These are phyloP conservation scores for Pholiota molesta DNA, from an alignment of 768 basidiomycete species.

Conservation along the genomic window DNA sequence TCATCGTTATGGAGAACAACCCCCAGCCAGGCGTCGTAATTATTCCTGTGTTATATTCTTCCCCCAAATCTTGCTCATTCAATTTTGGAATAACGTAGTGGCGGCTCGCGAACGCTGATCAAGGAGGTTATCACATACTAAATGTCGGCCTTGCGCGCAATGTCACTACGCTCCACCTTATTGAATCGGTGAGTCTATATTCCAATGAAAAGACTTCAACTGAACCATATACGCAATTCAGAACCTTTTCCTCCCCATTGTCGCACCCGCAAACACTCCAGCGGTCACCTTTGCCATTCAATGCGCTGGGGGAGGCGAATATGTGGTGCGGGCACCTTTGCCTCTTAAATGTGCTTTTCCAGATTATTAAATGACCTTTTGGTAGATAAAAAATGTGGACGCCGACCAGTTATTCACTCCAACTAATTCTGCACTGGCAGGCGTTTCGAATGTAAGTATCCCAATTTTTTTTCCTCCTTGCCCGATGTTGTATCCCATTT, in stretches of 20 bases:
- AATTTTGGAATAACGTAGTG: constrained; percentile 2
- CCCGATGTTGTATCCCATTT: too few relatives aligned
- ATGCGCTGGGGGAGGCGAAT: constrained; percentile 15
- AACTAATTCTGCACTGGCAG: neutral
- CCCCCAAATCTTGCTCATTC: neutral
- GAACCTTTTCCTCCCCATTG: constrained; percentile 13
- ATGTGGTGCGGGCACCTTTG: constrained; percentile 7
- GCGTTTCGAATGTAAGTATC: constrained; percentile 11
- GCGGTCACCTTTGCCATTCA: constrained; percentile 13
- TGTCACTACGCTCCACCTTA: constrained; percentile 10
- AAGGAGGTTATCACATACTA: constrained; percentile 12
- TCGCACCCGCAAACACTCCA: constrained; percentile 4
- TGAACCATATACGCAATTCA: neutral
- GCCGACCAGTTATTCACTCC: constrained; percentile 14
- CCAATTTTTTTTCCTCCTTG: neutral
- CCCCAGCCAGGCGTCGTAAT: constrained; percentile 7
- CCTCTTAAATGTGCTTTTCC: too few relatives aligned
- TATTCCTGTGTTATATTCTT: neutral
- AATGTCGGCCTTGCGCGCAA: constrained; percentile 12
- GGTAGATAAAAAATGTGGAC: constrained; percentile 11
- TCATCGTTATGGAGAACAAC: constrained; percentile 8
- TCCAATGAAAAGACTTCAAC: too few relatives aligned
- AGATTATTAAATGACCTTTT: neutral
- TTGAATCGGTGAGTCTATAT: constrained; percentile 8
- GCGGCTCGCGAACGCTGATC: constrained; percentile 7